Evolutionary conservation across 352 stramenopile genomes (phyloP).

Genomic region (Pythium rishiriense): DNA sequence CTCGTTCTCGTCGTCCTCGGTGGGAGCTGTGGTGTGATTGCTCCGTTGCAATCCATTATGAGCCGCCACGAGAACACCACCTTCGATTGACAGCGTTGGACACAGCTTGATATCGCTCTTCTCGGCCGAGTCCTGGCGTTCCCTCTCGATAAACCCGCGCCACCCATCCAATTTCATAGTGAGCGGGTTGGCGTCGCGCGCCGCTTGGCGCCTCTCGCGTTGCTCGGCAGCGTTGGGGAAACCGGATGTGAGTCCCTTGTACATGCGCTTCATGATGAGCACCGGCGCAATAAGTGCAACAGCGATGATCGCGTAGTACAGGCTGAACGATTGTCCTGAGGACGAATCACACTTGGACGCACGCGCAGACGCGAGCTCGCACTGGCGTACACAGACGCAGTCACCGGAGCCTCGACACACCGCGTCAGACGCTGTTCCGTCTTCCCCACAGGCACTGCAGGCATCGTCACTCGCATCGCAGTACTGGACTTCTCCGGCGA

Average conservation of each 20-base stretch:
- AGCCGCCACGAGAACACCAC: neutral
- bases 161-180: slow-evolving; percentile 39
- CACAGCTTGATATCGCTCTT: slow-evolving; percentile 34
- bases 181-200: slow-evolving; percentile 18
- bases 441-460: slow-evolving; percentile 23
- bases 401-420: slow-evolving; percentile 26
- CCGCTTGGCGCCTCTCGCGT: neutral
- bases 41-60: neutral
- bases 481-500: slow-evolving; percentile 22
- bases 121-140: slow-evolving; percentile 19
- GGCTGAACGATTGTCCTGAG: neutral
- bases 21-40: slow-evolving; percentile 9
- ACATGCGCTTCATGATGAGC: slow-evolving; percentile 4
- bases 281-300: neutral
- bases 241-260: slow-evolving; percentile 3
- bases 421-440: neutral
- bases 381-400: slow-evolving; percentile 34
- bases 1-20: slow-evolving; percentile 7
- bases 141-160: slow-evolving; percentile 25
- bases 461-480: slow-evolving; percentile 30
- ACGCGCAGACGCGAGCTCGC: slow-evolving; percentile 16
- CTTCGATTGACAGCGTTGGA: slow-evolving; percentile 3
- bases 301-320: slow-evolving; percentile 6
- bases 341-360: neutral
- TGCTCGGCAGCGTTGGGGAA: neutral